phyloP scores from a whole-genome alignment of 1,284 basidiomycete genomes.

The Malassezia caprae region DNA sequence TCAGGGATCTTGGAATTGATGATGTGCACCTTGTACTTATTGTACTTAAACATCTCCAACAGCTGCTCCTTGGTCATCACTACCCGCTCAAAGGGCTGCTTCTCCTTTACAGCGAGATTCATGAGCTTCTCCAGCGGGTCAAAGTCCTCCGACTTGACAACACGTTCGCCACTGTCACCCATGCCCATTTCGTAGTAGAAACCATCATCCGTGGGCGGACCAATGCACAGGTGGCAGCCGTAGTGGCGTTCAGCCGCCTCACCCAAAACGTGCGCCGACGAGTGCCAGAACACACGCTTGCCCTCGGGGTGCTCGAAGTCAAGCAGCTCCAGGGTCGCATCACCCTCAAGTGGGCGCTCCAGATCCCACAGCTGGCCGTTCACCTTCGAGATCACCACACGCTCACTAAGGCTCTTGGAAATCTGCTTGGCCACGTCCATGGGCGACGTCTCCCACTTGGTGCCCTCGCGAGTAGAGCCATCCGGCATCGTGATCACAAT shows the following conservation, averaged over 20 bases:
- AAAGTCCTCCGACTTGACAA: conserved; percentile 60
- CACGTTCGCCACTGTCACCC: conserved; percentile 43
- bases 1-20: conserved; percentile 94
- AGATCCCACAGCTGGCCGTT: conserved; percentile 88
- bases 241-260: conserved; percentile 94
- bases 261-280: conserved; percentile 95
- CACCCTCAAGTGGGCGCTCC: conserved; percentile 77
- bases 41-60: conserved; percentile 97
- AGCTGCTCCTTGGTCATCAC: conserved; percentile 86
- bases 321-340: conserved; percentile 71
- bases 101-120: conserved; percentile 84
- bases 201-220: conserved; percentile 92
- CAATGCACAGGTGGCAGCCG: conserved; percentile 92
- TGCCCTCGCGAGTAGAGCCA: conserved; percentile 71
- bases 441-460: conserved; percentile 91
- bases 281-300: conserved; percentile 86
- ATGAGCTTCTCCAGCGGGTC: conserved; percentile 77
- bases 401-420: conserved; percentile 77
- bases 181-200: conserved; percentile 96
- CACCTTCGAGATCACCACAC: conserved; percentile 87
- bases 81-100: conserved; percentile 90
- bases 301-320: conserved; percentile 95
- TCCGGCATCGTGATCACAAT: conserved; percentile 80
- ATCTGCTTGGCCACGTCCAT: conserved; percentile 81
- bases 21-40: conserved; percentile 95